Conservation (phyloP, 257 asterid species). For the Capsicum pubescens region DNA sequence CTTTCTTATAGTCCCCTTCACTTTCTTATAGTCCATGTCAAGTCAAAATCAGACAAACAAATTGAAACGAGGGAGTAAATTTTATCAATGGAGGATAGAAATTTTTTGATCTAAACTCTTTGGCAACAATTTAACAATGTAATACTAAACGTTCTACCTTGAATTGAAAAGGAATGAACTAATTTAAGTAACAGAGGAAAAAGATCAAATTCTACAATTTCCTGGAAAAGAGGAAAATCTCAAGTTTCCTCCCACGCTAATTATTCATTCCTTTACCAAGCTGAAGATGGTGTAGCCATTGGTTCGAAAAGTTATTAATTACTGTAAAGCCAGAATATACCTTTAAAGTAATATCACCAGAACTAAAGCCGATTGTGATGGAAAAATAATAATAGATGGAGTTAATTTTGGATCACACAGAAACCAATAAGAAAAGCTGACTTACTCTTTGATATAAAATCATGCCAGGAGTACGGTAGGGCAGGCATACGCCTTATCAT, state of each 20-base stretch:
- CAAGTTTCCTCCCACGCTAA: background rate
- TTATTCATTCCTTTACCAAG: background rate
- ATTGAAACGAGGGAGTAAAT: too few species aligned
- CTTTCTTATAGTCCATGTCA: too few species aligned
- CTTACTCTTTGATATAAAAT: conserved; percentile 78
- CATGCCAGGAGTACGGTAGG: conserved; percentile 88
- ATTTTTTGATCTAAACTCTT: too few species aligned
- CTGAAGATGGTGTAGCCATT: background rate
- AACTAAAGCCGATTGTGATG: background rate
- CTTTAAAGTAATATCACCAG: background rate
- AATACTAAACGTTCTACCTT: too few species aligned
- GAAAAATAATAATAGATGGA: background rate
- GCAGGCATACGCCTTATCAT: conserved; percentile 54
- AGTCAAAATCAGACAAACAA: too few species aligned
- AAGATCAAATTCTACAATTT: background rate
- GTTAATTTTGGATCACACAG: background rate
- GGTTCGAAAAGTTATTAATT: background rate
- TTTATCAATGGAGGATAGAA: too few species aligned
- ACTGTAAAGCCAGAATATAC: conserved; percentile 7
- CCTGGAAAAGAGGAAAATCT: background rate
- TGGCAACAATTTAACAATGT: too few species aligned
- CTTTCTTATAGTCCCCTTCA: too few species aligned
- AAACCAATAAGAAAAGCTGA: background rate
- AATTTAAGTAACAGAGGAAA: background rate
- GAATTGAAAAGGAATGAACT: background rate